Conservation (phyloP, 192 early-diverging fungal species). For the Mortierella hygrophila region DNA sequence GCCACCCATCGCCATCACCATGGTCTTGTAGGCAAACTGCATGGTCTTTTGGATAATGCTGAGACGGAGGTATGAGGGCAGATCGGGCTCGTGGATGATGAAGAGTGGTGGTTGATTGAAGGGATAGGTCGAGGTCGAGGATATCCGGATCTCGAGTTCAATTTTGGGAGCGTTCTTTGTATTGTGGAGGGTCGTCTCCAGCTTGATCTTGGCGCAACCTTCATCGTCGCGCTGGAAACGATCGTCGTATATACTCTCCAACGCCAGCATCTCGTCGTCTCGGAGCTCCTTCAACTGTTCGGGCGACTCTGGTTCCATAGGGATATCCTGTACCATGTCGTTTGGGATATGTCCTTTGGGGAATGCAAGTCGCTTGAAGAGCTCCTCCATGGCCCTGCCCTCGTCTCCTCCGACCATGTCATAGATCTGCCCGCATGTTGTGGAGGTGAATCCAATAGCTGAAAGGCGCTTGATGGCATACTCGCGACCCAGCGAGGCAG, state of each 20-base stretch:
- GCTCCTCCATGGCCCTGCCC: conserved; percentile 61
- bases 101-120: conserved; percentile 72
- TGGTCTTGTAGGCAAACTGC: conserved; percentile 53
- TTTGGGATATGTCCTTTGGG: conserved; percentile 56
- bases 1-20: conserved; percentile 60
- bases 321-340: conserved; percentile 50
- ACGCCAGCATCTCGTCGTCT: conserved; percentile 72
- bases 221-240: conserved; percentile 56
- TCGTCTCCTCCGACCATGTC: conserved; percentile 62
- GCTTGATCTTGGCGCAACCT: conserved; percentile 38
- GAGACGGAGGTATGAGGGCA: conserved; percentile 81
- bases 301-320: conserved; percentile 37
- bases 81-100: conserved; percentile 66
- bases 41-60: conserved; percentile 66
- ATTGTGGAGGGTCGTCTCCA: conserved; percentile 38
- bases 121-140: conserved; percentile 73
- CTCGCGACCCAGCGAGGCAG: conserved; percentile 66
- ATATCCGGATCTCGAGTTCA: conserved; percentile 74
- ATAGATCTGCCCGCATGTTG: conserved; percentile 63
- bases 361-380: conserved; percentile 67
- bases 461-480: conserved; percentile 73
- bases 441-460: conserved; percentile 68
- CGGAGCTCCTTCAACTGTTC: conserved; percentile 52
- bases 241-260: conserved; percentile 79
- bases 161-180: conserved; percentile 53